phyloP scores from a whole-genome alignment of 2,329 filamentous ascomycete genomes.

The Lecanoromycetidae sp. region DNA sequence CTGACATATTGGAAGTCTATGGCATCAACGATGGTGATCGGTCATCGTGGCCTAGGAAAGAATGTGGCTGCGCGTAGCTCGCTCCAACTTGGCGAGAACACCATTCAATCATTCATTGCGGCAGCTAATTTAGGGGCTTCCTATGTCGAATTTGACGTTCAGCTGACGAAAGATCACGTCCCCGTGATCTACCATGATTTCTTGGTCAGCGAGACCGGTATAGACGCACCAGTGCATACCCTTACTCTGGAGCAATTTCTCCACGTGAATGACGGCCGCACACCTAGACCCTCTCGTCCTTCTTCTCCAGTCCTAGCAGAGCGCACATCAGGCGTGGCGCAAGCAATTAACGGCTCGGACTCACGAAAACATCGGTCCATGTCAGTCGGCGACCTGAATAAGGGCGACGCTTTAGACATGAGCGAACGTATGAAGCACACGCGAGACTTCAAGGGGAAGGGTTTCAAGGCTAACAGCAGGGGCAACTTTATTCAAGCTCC shows the following conservation, averaged over 20 bases:
- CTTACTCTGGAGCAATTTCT: conserved; percentile 92
- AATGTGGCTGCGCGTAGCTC: conserved; percentile 75
- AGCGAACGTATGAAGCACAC: conserved; percentile 95
- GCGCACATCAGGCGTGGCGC: conserved; percentile 15
- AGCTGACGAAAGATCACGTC: conserved; percentile 96
- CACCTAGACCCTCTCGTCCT: conserved; percentile 35
- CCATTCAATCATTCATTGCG: conserved; percentile 79
- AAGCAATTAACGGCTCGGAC: conserved; percentile 20
- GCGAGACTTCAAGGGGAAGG: conserved; percentile 83
- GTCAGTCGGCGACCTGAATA: conserved; percentile 43
- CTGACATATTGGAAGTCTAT: conserved; percentile 96
- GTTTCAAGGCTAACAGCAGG: conserved; percentile 89
- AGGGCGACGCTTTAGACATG: conserved; percentile 35
- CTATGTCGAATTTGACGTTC: conserved; percentile 66
- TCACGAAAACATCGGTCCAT: conserved; percentile 41
- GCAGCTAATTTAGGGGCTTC: conserved; percentile 80
- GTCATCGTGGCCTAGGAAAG: conserved; percentile 70
- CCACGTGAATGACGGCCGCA: conserved; percentile 57
- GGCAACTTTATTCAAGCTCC: conserved; percentile 92
- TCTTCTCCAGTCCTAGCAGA: conserved; percentile 30
- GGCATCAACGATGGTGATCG: conserved; percentile 71
- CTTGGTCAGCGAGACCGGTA: conserved; percentile 90
- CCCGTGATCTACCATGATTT: conserved; percentile 99
- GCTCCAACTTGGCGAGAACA: conserved; percentile 91
- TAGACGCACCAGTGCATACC: conserved; percentile 91